Base-by-base conservation (phyloP, 1,139 yeast genomes). In the Yamadazyma pseudoaaseri region DNA sequence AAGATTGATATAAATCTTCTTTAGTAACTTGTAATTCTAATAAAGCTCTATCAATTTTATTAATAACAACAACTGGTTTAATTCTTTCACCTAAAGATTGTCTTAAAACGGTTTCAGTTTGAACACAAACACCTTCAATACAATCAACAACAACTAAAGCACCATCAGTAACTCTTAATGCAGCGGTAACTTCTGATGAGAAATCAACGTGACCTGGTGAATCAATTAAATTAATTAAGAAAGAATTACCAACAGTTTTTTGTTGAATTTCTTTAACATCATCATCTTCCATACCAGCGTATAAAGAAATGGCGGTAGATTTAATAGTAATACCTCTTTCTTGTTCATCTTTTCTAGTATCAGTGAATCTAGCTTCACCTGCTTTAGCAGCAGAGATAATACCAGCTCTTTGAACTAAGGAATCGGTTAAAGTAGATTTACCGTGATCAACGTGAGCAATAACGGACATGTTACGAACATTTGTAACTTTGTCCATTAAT, bases 381-480 rank as follows among this genome's bases (percentile, higher is more conserved):
- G 97, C 97, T 80, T 87, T 89, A 65, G 96, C 97, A 62, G 97
- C 97, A 41, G 98, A 92, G 64, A 92, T 92, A 70, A 92, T 92
- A 86, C 98, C 98, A 57, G 98, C 97, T 65, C 83, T 85, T 79
- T 90, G 97, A 60, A 92, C 97, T 69, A 92, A 85, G 52, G 97
- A 90, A 76, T 92, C 98, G 71, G 98, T 89, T 74, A 92, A 83
- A 62, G 98, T 92, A 55, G 97, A 89, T 76, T 92, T 92, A 79
- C 98, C 98, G 82, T 92, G 98, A 82, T 92, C 98, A 85, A 92
- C 97, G 86, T 92, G 98, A 68, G 98, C 98, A 83, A 92, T 92
- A 75, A 92, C 98, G 74, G 97, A 92, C 95, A 92, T 92, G 95
- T 92, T 92, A 81, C 98, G 96, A 67, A 92, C 97, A 70, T 92